phyloP scores from a whole-genome alignment of 2,329 filamentous ascomycete genomes.

The Penicillium sp. region DNA sequence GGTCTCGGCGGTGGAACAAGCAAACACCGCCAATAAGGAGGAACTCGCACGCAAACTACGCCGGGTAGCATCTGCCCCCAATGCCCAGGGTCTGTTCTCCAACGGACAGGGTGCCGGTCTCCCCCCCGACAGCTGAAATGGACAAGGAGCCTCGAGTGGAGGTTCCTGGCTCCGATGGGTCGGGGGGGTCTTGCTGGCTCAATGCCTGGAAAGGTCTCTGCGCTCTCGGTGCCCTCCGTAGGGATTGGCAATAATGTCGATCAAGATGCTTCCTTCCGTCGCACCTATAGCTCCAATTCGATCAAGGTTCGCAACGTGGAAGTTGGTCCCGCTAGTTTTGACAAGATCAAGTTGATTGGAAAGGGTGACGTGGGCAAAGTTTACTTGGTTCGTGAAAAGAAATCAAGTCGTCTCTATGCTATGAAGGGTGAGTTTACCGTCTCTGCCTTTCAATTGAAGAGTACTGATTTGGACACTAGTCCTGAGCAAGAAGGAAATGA shows the following conservation, averaged over 20 bases:
- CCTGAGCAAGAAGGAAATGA: constrained; percentile 99
- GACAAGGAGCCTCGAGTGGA: constrained; percentile 76
- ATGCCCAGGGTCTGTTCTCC: constrained; percentile 89
- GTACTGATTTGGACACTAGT: constrained; percentile 62
- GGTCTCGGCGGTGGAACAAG: constrained; percentile 66
- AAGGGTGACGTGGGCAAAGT: constrained; percentile 99
- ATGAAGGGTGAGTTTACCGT: constrained; percentile 79
- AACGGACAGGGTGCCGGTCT: constrained; percentile 64
- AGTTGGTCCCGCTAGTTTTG: constrained; percentile 91
- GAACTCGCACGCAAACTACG: constrained; percentile 90
- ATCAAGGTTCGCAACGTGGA: constrained; percentile 98
- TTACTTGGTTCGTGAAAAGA: constrained; percentile 96
- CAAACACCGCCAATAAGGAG: constrained; percentile 82
- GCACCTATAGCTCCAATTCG: constrained; percentile 98
- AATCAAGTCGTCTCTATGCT: constrained; percentile 89
- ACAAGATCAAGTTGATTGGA: constrained; percentile 99
- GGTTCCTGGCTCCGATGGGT: constrained; percentile 56
- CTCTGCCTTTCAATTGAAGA: constrained; percentile 15
- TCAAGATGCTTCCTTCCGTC: constrained; percentile 75
- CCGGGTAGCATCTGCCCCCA: constrained; percentile 93
- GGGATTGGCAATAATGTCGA: constrained; percentile 65
- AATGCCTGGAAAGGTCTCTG: constrained; percentile 33
- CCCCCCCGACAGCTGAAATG: constrained; percentile 82
- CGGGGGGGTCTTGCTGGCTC: constrained; percentile 61
- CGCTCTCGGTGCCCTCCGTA: constrained; percentile 38